Conservation (phyloP, 2,329 filamentous ascomycete species). For the Peltaster fructicola region DNA sequence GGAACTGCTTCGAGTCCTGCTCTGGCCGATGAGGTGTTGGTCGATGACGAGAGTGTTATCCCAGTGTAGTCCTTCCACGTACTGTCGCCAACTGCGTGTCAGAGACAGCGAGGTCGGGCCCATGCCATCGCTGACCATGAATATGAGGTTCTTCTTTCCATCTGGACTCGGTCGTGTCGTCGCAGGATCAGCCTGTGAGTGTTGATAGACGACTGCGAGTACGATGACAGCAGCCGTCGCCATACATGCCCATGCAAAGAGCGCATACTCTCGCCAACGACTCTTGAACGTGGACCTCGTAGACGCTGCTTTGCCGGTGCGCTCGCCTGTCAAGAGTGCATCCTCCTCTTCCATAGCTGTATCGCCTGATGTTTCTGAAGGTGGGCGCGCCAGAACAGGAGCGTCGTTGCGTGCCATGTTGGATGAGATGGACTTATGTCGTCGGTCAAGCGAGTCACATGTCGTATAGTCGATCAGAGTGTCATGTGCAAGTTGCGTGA, state of each 20-base stretch:
- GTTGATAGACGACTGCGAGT: slow-evolving; percentile 65
- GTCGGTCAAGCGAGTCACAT: no score
- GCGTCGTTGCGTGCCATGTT: no score
- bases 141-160: slow-evolving; percentile 82
- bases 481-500: no score
- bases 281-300: slow-evolving; percentile 19
- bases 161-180: slow-evolving; percentile 13
- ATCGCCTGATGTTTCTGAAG: slow-evolving; percentile 38
- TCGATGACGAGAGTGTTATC: slow-evolving; percentile 67
- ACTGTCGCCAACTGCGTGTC: slow-evolving; percentile 73
- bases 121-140: slow-evolving; percentile 99
- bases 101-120: slow-evolving; percentile 78
- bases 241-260: slow-evolving; percentile 69
- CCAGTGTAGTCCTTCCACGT: slow-evolving; percentile 51
- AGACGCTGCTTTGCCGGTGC: slow-evolving; percentile 11
- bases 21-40: slow-evolving; percentile 76
- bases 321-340: slow-evolving; percentile 41
- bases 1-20: slow-evolving; percentile 66
- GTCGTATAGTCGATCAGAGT: no score
- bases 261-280: slow-evolving; percentile 52
- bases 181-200: slow-evolving; percentile 20
- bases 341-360: slow-evolving; percentile 38
- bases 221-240: slow-evolving; percentile 66
- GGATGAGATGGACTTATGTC: no score
- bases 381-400: slow-evolving; percentile 29